Evolutionary conservation across 441 rosid species (phyloP), one percentile per base, ranked within the genome.

Genomic region (Raphanus hybrid): DNA sequence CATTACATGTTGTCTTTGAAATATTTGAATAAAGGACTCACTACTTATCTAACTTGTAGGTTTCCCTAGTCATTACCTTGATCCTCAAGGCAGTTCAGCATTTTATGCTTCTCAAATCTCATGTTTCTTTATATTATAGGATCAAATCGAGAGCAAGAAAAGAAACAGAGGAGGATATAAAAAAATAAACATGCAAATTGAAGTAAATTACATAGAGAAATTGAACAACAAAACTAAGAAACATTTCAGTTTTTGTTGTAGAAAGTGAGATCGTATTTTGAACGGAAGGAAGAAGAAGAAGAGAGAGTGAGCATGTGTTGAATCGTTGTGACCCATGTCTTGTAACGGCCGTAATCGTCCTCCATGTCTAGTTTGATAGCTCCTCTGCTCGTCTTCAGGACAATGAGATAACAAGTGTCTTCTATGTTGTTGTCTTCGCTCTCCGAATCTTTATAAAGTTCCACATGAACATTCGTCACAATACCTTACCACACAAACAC

Each of bases 331-430:
- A 92, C 89, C 98, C 98, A 94, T 54, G 71, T 86, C 80, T 84
- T 88, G 78, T 90, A 94, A 15, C 75, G 87, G 85, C 69, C 79
- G 77, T 83, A 83, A 82, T 91, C 92, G 52, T 88, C 97, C 0
- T 79, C 89, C 97, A 92, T 88, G 89, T 94, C 97, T 27, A 94
- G 80, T 80, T 94, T 94, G 12, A 87, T 82, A 27, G 80, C 77
- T 60, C 97, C 97, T 35, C 50, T 70, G 81, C 79, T 87, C 4
- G 92, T 92, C 5, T 78, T 86, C 67, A 94, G 62, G 61, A 87
- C 94, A 8, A 91, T 83, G 7, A 91, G 83, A 76, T 90, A 87
- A 74, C 97, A 88, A 64, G 96, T 84, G 23, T 73, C 80, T 69
- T 81, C 81, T 68, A 69, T 63, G 69, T 82, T 87, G 72, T 81